These are phyloP conservation scores for Filosporella fistucella DNA, from an alignment of 495 filamentous ascomycete genomes.

Conservation along the genomic window DNA sequence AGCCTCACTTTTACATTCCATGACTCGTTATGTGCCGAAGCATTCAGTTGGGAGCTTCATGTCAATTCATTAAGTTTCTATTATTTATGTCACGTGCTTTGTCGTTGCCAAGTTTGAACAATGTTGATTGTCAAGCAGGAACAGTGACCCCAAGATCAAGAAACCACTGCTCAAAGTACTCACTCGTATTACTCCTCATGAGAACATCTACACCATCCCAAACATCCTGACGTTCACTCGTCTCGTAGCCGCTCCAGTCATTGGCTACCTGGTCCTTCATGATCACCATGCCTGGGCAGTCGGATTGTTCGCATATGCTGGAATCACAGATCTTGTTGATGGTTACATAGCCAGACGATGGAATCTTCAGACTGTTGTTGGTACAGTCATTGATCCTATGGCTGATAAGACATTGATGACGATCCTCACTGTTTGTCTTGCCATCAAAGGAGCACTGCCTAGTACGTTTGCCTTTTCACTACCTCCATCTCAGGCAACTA, in stretches of 20 bases:
- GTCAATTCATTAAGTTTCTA: too few relatives aligned
- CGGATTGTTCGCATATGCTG: slow-evolving; percentile 86
- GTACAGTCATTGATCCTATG: slow-evolving; percentile 95
- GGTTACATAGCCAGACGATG: slow-evolving; percentile 87
- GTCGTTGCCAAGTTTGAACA: too few relatives aligned
- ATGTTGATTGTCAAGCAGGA: neutral
- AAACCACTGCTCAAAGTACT: slow-evolving; percentile 21
- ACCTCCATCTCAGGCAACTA: too few relatives aligned
- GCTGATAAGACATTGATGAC: slow-evolving; percentile 97
- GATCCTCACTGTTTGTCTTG: slow-evolving; percentile 76
- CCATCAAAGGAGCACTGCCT: slow-evolving; percentile 74
- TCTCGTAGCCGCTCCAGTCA: slow-evolving; percentile 74
- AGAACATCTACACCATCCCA: slow-evolving; percentile 95
- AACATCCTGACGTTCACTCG: slow-evolving; percentile 89
- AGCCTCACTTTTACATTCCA: neutral
- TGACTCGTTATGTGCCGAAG: too few relatives aligned
- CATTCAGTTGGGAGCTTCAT: too few relatives aligned
- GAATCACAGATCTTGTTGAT: slow-evolving; percentile 85
- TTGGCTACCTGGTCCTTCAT: slow-evolving; percentile 86
- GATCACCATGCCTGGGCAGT: slow-evolving; percentile 73
- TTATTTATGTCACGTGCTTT: too few relatives aligned
- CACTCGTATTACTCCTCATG: slow-evolving; percentile 42
- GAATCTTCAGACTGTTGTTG: slow-evolving; percentile 88
- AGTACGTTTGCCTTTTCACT: slow-evolving; percentile 34
- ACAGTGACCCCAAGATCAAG: slow-evolving; percentile 1